A percentile compares a stretch with the other conserved stretches of the same genome.
Evolutionary conservation across 495 filamentous ascomycete genomes (phyloP).

Genomic region (Aspergillus ellipticus): DNA sequence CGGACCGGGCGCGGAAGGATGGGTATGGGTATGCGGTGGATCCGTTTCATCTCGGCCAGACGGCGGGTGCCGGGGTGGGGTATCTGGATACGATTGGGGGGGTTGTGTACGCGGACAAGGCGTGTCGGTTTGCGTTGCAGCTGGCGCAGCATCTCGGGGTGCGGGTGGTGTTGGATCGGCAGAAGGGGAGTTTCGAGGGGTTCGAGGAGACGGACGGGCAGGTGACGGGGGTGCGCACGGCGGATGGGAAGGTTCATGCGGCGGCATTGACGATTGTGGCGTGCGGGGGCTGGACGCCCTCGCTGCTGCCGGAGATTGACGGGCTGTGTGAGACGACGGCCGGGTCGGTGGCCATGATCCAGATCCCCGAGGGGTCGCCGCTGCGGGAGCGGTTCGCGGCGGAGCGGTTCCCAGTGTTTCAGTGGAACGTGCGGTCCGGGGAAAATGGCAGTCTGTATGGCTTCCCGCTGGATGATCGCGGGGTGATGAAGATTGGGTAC

Average conservation of each 20-base stretch:
- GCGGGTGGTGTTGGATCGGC: conserved; percentile 27
- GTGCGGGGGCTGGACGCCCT: conserved; percentile 72
- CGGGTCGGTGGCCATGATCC: conserved; percentile 34
- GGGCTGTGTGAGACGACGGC: conserved; percentile 41
- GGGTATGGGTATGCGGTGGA: conserved; percentile 31
- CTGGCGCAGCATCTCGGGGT: conserved; percentile 31
- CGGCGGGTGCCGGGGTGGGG: conserved; percentile 12
- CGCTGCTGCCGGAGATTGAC: conserved; percentile 48
- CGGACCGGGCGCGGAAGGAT: conserved; percentile 20
- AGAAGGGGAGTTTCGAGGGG: conserved; percentile 16
- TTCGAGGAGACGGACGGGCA: conserved; percentile 15
- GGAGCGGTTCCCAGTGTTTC: conserved; percentile 30
- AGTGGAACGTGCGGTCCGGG: conserved; percentile 30
- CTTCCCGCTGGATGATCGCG: conserved; percentile 33
- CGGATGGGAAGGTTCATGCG: conserved; percentile 26
- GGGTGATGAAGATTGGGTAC: conserved; percentile 43
- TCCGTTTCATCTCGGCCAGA: conserved; percentile 20
- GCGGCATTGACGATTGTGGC: conserved; percentile 72
- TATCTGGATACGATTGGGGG: conserved; percentile 40
- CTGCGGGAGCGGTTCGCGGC: conserved; percentile 24
- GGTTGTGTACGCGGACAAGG: conserved; percentile 38
- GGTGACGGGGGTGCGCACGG: conserved; percentile 27
- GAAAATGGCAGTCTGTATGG: conserved; percentile 34
- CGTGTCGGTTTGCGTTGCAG: conserved; percentile 39
- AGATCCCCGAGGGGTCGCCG: conserved; percentile 24